Conservation (phyloP, 2,329 filamentous ascomycete species). For the Aspergillus fumigatiaffinis region DNA sequence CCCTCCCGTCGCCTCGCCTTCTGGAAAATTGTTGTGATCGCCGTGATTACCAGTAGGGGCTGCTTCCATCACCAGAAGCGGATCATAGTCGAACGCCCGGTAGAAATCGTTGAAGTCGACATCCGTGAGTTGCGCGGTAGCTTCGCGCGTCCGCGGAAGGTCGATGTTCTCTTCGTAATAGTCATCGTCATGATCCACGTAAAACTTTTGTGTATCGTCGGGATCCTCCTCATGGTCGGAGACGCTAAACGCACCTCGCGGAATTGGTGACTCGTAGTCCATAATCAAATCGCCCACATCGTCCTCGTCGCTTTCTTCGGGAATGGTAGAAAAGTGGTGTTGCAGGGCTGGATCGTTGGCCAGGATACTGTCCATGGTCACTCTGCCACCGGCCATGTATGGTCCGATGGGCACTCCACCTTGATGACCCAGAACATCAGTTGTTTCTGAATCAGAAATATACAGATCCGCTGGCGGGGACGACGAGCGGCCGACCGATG, state of each 20-base stretch:
- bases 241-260: conserved; percentile 10
- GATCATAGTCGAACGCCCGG: conserved; percentile 16
- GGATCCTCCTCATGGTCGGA: conserved; percentile 23
- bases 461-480: conserved; percentile 17
- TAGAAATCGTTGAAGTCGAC: conserved; percentile 32
- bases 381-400: conserved; percentile 8
- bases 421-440: conserved; percentile 17
- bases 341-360: conserved; percentile 13
- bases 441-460: conserved; percentile 23
- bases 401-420: conserved; percentile 19
- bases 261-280: conserved; percentile 21
- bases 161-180: conserved; percentile 13
- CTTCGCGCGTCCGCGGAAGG: conserved; percentile 1
- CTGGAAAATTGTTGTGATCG: conserved; percentile 12
- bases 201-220: conserved; percentile 32
- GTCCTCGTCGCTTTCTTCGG: conserved; percentile 16
- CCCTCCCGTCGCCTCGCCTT: conserved; percentile 12
- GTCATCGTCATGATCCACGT: conserved; percentile 24
- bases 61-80: conserved; percentile 9
- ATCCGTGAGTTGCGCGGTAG: conserved; percentile 13
- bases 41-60: conserved; percentile 10
- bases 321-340: conserved; percentile 20
- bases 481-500: conserved; percentile 1
- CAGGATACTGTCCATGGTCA: conserved; percentile 16
- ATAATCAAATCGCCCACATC: conserved; percentile 18